A percentile compares a stretch with the other conserved stretches of the same genome.
Evolutionary conservation across 441 rosid species (phyloP).

Genomic region (Syzygium malaccense): DNA sequence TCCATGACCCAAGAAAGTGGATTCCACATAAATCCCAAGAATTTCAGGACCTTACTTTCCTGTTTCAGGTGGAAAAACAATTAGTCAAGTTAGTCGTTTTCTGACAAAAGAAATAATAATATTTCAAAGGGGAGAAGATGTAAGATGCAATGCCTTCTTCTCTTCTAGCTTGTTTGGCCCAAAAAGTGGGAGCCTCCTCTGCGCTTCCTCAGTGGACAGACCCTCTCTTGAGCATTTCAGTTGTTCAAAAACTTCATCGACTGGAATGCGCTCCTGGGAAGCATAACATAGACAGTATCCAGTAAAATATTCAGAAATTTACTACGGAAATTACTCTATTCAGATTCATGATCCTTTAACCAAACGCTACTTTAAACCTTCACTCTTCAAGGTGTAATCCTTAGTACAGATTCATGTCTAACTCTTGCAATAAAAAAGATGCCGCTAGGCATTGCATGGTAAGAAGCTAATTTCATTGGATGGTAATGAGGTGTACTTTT

Average conservation of each 20-base stretch:
- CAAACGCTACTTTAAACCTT: background rate
- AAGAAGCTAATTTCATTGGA: background rate
- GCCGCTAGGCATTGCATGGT: background rate
- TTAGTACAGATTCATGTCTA: background rate
- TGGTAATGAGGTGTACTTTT: background rate
- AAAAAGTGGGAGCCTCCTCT: slow-evolving; percentile 38
- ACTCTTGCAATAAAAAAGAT: background rate
- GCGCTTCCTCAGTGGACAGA: slow-evolving; percentile 36
- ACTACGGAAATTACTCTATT: background rate
- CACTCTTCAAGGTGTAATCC: background rate
- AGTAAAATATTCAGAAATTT: background rate
- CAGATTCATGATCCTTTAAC: background rate
- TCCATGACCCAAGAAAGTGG: slow-evolving; percentile 72
- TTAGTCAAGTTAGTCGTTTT: background rate
- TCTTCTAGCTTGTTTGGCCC: slow-evolving; percentile 64
- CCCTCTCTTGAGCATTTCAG: slow-evolving; percentile 49
- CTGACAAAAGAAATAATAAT: background rate
- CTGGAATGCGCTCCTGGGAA: slow-evolving; percentile 45
- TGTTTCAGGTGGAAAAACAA: slow-evolving; percentile 2
- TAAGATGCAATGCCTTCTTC: slow-evolving; percentile 29
- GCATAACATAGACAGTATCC: background rate
- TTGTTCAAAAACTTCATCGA: slow-evolving; percentile 44
- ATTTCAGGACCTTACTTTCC: slow-evolving; percentile 24
- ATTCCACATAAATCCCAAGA: slow-evolving; percentile 67
- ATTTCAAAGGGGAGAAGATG: background rate